phyloP scores from a whole-genome alignment of 2,329 filamentous ascomycete species.

The Epichloe aotearoae region DNA sequence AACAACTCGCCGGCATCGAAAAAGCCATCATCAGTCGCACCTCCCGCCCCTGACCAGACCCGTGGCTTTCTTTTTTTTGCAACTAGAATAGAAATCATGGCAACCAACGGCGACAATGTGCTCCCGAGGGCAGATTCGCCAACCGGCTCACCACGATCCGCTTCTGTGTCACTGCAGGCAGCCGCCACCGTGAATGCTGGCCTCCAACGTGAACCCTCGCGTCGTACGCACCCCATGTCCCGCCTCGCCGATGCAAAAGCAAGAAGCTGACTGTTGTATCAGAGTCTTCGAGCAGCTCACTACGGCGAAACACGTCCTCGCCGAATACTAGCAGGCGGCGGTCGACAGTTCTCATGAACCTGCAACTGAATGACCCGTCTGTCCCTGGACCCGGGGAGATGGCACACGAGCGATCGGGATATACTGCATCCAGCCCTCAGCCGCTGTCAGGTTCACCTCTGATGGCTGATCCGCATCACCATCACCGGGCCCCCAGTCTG shows the following conservation, averaged over 20 bases:
- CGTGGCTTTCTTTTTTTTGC: too few species aligned
- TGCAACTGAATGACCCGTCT: slow-evolving; percentile 58
- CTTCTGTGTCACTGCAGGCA: slow-evolving; percentile 60
- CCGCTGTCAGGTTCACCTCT: slow-evolving; percentile 35
- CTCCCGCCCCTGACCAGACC: neutral
- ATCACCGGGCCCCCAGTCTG: slow-evolving; percentile 55
- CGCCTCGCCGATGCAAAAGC: neutral
- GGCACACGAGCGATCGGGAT: slow-evolving; percentile 29
- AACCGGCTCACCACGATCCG: slow-evolving; percentile 48
- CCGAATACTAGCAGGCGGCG: slow-evolving; percentile 44
- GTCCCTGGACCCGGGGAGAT: slow-evolving; percentile 58
- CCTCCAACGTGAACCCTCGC: slow-evolving; percentile 50
- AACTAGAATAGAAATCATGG: slow-evolving; percentile 8
- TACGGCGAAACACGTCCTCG: slow-evolving; percentile 28
- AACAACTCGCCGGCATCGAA: neutral
- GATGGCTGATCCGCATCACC: slow-evolving; percentile 45
- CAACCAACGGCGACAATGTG: slow-evolving; percentile 16
- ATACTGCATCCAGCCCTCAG: slow-evolving; percentile 27
- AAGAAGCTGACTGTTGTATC: slow-evolving; percentile 12
- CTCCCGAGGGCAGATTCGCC: slow-evolving; percentile 32
- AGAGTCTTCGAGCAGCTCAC: slow-evolving; percentile 42
- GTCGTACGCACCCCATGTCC: slow-evolving; percentile 28
- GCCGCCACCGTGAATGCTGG: slow-evolving; percentile 68
- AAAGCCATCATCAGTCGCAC: neutral
- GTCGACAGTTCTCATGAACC: slow-evolving; percentile 58